These are phyloP conservation scores for Citrus trifoliata DNA, from an alignment of 345 rosid genomes.

Conservation along the genomic window DNA sequence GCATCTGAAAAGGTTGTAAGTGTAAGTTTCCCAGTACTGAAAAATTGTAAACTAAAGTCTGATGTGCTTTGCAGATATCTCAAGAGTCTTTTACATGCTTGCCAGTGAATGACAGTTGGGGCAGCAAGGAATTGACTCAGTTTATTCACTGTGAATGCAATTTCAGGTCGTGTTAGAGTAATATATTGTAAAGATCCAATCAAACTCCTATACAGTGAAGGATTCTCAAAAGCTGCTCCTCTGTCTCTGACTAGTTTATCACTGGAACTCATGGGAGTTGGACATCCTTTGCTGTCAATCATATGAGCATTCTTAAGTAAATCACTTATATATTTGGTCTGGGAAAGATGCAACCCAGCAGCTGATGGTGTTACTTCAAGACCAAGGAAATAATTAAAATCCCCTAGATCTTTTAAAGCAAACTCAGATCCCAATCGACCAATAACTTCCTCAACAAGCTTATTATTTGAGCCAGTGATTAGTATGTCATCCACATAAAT, in stretches of 20 bases:
- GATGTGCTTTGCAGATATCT: not conserved
- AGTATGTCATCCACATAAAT: too few relatives aligned
- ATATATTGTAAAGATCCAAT: not conserved
- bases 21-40: fast-evolving
- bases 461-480: too few relatives aligned
- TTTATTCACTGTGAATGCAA: not conserved
- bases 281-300: too few relatives aligned
- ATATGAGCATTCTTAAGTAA: too few relatives aligned
- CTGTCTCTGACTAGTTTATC: too few relatives aligned
- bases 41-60: not conserved
- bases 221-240: not conserved
- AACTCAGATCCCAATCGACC: too few relatives aligned
- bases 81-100: not conserved
- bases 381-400: too few relatives aligned
- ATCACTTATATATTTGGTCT: too few relatives aligned
- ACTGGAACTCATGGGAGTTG: too few relatives aligned
- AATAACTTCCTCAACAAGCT: too few relatives aligned
- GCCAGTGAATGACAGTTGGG: not conserved
- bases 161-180: not conserved
- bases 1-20: not conserved
- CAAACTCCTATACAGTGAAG: not conserved
- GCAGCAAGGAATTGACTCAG: not conserved
- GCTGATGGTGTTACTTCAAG: too few relatives aligned
- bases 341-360: not conserved
- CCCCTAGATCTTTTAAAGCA: not conserved